Conservation (phyloP, 805 yeast genomes). For the Candida patagonica region DNA sequence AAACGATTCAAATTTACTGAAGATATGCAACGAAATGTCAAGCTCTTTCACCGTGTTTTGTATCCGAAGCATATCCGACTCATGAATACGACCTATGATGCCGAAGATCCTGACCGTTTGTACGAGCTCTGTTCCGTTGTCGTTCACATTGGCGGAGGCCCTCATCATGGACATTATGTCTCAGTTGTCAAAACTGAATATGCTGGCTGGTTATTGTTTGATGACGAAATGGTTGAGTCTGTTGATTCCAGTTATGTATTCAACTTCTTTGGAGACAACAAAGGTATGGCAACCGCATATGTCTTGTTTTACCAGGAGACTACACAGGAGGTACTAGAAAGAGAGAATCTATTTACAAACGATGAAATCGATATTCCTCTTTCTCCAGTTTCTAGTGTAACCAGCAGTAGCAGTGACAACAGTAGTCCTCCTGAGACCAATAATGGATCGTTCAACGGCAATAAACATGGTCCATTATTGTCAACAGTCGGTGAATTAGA, state of each 20-base stretch:
- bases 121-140: conserved; percentile 82
- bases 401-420: background rate
- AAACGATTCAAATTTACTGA: conserved; percentile 92
- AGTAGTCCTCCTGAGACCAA: background rate
- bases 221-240: conserved; percentile 88
- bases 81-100: conserved; percentile 51
- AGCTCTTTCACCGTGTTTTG: conserved; percentile 74
- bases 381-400: conserved; percentile 4
- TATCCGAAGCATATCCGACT: conserved; percentile 69
- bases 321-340: conserved; percentile 15
- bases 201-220: conserved; percentile 86
- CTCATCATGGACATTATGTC: conserved; percentile 95
- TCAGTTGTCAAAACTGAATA: conserved; percentile 69
- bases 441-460: background rate
- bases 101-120: conserved; percentile 42
- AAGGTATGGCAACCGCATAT: conserved; percentile 87
- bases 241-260: conserved; percentile 77
- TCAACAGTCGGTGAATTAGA: no score
- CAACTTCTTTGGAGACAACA: conserved; percentile 80
- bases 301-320: conserved; percentile 69
- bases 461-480: no score
- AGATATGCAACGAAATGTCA: conserved; percentile 67
- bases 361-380: conserved; percentile 19
- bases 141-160: conserved; percentile 95
- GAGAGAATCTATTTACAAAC: conserved; percentile 22